phyloP scores from a whole-genome alignment of 805 yeast species.

The Candida stauntonica region DNA sequence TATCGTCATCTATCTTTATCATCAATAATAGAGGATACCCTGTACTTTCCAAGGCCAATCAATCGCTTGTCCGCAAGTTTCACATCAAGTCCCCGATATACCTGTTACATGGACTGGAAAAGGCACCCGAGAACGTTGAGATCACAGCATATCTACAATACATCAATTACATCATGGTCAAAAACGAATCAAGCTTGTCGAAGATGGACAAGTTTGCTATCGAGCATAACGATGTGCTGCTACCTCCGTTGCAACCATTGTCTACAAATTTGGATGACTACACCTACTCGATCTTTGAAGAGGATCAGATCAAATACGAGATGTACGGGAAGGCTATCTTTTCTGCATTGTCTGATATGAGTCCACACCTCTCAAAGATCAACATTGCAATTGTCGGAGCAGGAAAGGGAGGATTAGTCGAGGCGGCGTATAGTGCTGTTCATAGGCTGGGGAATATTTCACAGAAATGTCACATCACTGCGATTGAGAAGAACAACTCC shows the following conservation, averaged over 20 bases:
- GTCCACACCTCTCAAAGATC: constrained; percentile 18
- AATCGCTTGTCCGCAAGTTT: constrained; percentile 41
- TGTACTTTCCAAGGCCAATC: constrained; percentile 57
- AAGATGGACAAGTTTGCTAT: constrained; percentile 31
- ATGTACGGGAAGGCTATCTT: constrained; percentile 39
- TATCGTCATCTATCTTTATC: constrained; percentile 54
- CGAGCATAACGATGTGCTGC: constrained; percentile 26
- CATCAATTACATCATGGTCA: constrained; percentile 36
- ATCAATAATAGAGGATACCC: constrained; percentile 60
- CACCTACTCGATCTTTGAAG: constrained; percentile 68
- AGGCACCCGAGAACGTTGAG: constrained; percentile 31
- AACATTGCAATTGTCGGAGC: constrained; percentile 73
- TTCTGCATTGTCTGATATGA: constrained; percentile 24
- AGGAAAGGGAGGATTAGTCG: constrained; percentile 81
- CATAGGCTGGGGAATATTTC: constrained; percentile 26
- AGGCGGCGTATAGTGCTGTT: constrained; percentile 43
- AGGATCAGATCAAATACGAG: constrained; percentile 64
- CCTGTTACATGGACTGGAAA: constrained; percentile 53
- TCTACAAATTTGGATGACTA: constrained; percentile 48
- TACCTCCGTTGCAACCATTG: constrained; percentile 72
- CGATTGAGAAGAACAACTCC: constrained; percentile 69
- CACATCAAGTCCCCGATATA: constrained; percentile 37
- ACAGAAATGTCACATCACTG: constrained; percentile 36
- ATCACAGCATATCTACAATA: constrained; percentile 39
- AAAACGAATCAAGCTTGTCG: constrained; percentile 28